phyloP scores from a whole-genome alignment of 2,329 filamentous ascomycete genomes.

The Acrocalymma vagum region DNA sequence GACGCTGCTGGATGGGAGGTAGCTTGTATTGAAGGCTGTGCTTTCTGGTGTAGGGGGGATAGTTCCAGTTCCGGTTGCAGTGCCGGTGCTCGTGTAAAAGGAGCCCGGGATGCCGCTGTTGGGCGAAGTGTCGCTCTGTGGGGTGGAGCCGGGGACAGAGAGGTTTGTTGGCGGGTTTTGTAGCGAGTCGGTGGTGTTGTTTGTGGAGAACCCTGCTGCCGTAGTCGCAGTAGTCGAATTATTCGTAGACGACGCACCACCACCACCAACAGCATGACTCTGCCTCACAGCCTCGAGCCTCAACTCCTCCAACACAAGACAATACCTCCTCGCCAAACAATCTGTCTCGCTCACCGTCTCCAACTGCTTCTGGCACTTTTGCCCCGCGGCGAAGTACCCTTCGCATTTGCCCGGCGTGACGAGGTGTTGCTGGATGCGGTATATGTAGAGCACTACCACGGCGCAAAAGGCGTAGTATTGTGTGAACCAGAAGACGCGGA shows the following conservation, averaged over 20 bases:
- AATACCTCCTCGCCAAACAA: slow-evolving; percentile 55
- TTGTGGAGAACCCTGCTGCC: not conserved
- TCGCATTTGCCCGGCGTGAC: slow-evolving; percentile 58
- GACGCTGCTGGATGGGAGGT: slow-evolving; percentile 28
- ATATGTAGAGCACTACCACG: slow-evolving; percentile 63
- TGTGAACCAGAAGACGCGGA: slow-evolving; percentile 62
- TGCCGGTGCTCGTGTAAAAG: slow-evolving; percentile 25
- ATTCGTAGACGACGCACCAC: too few species aligned
- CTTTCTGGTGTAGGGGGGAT: slow-evolving; percentile 41
- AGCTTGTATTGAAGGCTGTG: slow-evolving; percentile 29
- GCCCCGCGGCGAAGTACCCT: slow-evolving; percentile 51
- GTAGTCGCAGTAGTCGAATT: too few species aligned
- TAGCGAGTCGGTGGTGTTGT: too few species aligned
- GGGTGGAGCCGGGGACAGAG: not conserved
- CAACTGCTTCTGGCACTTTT: slow-evolving; percentile 53
- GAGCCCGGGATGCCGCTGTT: slow-evolving; percentile 1
- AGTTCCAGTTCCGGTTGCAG: too few species aligned
- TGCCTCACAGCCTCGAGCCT: slow-evolving; percentile 51
- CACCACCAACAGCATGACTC: too few species aligned
- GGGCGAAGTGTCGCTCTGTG: not conserved
- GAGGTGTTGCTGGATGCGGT: slow-evolving; percentile 60
- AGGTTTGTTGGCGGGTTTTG: too few species aligned
- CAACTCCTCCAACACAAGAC: slow-evolving; percentile 62
- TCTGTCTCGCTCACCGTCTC: slow-evolving; percentile 40
- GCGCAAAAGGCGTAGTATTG: slow-evolving; percentile 65